These are phyloP conservation scores for Melampsora americana DNA, from an alignment of 1,284 basidiomycete genomes.

Conservation along the genomic window DNA sequence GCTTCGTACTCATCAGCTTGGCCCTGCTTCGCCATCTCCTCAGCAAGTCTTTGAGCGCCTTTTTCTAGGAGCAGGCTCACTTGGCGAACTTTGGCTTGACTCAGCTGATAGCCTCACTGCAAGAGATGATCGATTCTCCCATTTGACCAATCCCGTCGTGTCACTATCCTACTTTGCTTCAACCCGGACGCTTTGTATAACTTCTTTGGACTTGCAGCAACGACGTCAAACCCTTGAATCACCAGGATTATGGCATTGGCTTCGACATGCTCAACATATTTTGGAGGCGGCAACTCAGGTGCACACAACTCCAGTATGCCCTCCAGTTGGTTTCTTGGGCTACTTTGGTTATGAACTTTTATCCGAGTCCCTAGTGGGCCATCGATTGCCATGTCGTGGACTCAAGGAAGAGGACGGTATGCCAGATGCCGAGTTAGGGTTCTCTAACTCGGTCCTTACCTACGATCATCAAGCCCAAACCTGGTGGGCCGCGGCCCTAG, in stretches of 20 bases:
- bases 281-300: constrained; percentile 5
- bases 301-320: neutral
- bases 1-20: constrained; percentile 21
- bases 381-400: constrained; percentile 17
- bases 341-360: constrained; percentile 36
- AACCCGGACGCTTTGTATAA: neutral
- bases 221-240: neutral
- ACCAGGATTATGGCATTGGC: constrained; percentile 21
- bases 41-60: constrained; percentile 14
- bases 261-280: constrained; percentile 6
- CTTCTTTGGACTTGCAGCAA: neutral
- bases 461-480: constrained; percentile 19
- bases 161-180: constrained; percentile 33
- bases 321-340: constrained; percentile 37
- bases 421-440: constrained; percentile 28
- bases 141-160: constrained; percentile 12
- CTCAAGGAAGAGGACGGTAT: neutral
- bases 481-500: constrained; percentile 29
- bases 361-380: constrained; percentile 21
- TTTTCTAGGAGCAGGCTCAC: neutral
- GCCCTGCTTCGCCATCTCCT: constrained; percentile 9
- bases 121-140: constrained; percentile 7
- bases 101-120: constrained; percentile 12
- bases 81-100: constrained; percentile 33
- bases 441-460: constrained; percentile 20